Base-by-base conservation (phyloP, 495 filamentous ascomycete species). In the Penicillium dipodomyicola region DNA sequence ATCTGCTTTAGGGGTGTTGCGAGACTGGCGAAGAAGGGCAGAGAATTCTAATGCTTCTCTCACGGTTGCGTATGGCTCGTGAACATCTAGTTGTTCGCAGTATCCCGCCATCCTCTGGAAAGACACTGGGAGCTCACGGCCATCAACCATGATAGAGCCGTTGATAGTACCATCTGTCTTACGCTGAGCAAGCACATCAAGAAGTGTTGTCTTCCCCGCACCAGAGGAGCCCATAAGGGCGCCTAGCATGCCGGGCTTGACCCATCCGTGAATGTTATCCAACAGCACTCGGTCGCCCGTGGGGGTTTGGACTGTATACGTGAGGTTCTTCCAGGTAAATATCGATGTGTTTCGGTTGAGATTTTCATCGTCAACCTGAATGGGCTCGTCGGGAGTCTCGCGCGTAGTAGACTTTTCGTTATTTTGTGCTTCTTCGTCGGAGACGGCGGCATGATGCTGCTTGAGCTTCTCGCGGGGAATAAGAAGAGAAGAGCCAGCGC, bases 121-220 rank as follows among this genome's bases (percentile, higher is more conserved):
- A 0, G 88, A 91, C 5, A 82, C 76, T 49, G 92, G 88, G 17
- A 89, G 81, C 15, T 81, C 87, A 22, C 79, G 81, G 1, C 90
- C 92, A 60, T 96, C 89, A 14, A 97, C 90, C 14, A 94, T 70
- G 79, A 95, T 88, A 52, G 91, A 87, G 19, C 92, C 92, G 3
- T 81, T 82, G 53, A 97, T 90, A 4, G 93, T 88, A 67, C 92
- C 92, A 78, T 91, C 90, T 0, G 87, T 88, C 44, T 87, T 91
- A 62, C 92, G 84, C 59, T 88, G 86, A 14, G 73, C 73, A 42
- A 80, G 65, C 12, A 78, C 74, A 56, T 81, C 77, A 8, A 81
- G 68, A 3, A 86, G 66, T 0, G 82, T 86, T 3, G 84, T 86
- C 46, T 87, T 86, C 23, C 84, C 82, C n/a, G 83, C 84, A 17